These are phyloP conservation scores for Rhododendron ovatum DNA, from an alignment of 148 eudicot genomes.

Conservation along the genomic window DNA sequence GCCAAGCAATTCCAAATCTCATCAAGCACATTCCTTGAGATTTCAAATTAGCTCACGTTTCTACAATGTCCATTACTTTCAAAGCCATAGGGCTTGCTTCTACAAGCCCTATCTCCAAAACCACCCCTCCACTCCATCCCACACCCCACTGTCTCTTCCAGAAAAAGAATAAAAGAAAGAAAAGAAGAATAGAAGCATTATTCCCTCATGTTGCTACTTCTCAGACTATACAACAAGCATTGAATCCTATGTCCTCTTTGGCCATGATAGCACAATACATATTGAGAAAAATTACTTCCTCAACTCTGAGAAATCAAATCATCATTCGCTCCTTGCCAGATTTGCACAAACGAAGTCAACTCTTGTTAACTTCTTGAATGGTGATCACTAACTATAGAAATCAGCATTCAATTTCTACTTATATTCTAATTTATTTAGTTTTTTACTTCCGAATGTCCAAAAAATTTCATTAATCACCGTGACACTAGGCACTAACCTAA, in stretches of 20 bases:
- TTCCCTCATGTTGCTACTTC: not conserved
- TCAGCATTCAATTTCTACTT: not conserved
- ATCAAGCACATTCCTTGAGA: not conserved
- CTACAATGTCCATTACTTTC: not conserved
- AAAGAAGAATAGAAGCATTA: not conserved
- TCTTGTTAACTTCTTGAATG: not conserved
- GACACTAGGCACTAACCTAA: not conserved
- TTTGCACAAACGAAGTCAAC: not conserved
- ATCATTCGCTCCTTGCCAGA: not conserved
- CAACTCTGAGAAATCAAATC: not conserved
- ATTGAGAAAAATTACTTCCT: not conserved
- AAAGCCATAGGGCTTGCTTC: not conserved
- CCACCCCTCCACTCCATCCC: not conserved
- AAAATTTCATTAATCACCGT: not conserved
- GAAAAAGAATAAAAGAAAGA: not conserved
- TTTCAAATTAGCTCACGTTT: not conserved
- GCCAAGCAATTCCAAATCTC: not conserved
- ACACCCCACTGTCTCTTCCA: not conserved
- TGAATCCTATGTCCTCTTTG: not conserved
- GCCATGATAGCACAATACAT: not conserved
- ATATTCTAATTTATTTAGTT: not conserved
- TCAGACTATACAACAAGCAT: not conserved
- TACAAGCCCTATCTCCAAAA: not conserved
- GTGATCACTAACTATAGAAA: not conserved
- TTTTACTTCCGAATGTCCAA: not conserved